Base-by-base conservation (phyloP, 257 asterid genomes). In the Ilex asprella region DNA sequence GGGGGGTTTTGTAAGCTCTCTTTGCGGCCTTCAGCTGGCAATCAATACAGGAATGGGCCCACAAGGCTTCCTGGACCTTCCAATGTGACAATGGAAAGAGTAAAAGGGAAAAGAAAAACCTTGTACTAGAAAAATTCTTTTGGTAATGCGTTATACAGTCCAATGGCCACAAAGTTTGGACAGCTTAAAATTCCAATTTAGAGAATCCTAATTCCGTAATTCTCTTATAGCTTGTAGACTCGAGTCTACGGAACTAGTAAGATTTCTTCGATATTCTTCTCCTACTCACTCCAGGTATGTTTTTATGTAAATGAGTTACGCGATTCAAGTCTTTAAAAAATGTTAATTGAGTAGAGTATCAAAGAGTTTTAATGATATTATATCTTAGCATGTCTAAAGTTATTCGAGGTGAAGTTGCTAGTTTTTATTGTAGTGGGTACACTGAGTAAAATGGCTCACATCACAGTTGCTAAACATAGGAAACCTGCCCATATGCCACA, bases 21-120 rank as follows among this genome's bases (percentile, higher is more conserved):
- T 71, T 86, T 84, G 74, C 78, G 76, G 82, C 82, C 69, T 79
- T 86, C 83, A 75, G 72, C 75, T 73, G 80, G 75, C 75, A 75
- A 72, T 78, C 70, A 73, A 71, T 71, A 66, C 55, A 51, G 73
- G 54, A 2, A 12, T 56, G 82, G 89, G 2, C 87, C 96, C 88
- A 79, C 85, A 31, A 13, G 59, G 39, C 62, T 21, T 21, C 27
- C 0, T 21, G 27, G 27, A 21, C 27, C 27, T 21, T 21, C 27
- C 27, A 21, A 21, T 21, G 27, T 21, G 27, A 21, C 27, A 21
- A 21, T 21, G 27, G 27, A 21, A 21, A 21, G 27, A 21, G 27
- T 21, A 21, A 21, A 21, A 21, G 27, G 27, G 27, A 21, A 21
- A 21, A 21, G 27, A 21, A 21, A 21, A 21, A 21, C 27, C 27